Percentiles rank a stretch among this genome's conserved stretches.
phyloP scores from a whole-genome alignment of 495 filamentous ascomycete species.

The Parathielavia hyrcaniae region DNA sequence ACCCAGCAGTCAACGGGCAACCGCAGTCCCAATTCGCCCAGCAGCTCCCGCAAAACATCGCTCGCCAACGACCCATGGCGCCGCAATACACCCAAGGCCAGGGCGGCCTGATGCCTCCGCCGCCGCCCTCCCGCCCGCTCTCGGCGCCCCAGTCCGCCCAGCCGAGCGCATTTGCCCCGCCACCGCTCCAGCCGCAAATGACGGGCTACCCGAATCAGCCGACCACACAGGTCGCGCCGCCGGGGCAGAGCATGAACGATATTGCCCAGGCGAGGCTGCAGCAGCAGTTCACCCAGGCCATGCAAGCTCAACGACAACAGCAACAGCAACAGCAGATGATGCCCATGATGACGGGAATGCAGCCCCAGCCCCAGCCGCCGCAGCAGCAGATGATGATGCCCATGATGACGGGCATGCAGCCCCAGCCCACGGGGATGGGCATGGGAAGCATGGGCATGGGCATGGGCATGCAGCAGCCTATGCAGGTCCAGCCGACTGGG shows the following conservation, averaged over 20 bases:
- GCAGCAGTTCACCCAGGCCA: conserved; percentile 42
- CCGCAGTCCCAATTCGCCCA: conserved; percentile 26
- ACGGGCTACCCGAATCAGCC: conserved; percentile 54
- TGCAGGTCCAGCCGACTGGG: conserved; percentile 62
- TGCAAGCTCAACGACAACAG: too few species aligned
- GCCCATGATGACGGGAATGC: conserved; percentile 44
- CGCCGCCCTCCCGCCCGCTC: conserved; percentile 74
- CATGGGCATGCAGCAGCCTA: conserved; percentile 1
- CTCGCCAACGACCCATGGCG: conserved; percentile 68
- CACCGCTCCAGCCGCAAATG: conserved; percentile 75
- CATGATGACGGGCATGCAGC: conserved; percentile 44
- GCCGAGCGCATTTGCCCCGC: conserved; percentile 63
- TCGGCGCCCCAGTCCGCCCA: conserved; percentile 85
- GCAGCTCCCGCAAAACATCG: conserved; percentile 35
- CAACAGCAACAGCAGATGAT: conserved; percentile 33
- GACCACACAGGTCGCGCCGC: conserved; percentile 52
- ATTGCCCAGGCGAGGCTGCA: conserved; percentile 62
- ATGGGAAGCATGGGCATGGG: conserved; percentile 8
- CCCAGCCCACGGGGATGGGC: conserved; percentile 39
- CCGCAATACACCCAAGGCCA: conserved; percentile 54
- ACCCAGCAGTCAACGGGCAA: conserved; percentile 36
- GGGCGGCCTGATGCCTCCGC: conserved; percentile 64
- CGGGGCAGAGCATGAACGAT: conserved; percentile 70
- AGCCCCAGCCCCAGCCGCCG: conserved; percentile 21
- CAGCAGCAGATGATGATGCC: conserved; percentile 41